Percentiles rank a stretch among this genome's conserved stretches.
phyloP scores from a whole-genome alignment of 768 basidiomycete genomes.

The Auriscalpium microsporum region DNA sequence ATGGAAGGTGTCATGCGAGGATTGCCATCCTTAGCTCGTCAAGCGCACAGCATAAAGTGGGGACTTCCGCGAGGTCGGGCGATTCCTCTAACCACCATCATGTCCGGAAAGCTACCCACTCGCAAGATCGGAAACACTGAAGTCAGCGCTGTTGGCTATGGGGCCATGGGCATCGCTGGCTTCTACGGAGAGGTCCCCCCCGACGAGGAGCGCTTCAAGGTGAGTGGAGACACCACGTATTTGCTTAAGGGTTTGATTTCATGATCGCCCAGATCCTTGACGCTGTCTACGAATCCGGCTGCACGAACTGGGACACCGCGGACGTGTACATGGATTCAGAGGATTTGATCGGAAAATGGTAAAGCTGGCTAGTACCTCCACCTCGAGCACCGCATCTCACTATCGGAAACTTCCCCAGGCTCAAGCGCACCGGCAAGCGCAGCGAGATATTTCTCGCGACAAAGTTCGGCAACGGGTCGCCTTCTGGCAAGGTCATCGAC shows the following conservation, averaged over 20 bases:
- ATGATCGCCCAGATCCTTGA: conserved; percentile 32
- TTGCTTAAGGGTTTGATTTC: not conserved
- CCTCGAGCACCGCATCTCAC: not conserved
- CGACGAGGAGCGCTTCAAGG: conserved; percentile 53
- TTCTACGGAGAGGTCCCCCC: conserved; percentile 35
- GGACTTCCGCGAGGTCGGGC: too few species aligned
- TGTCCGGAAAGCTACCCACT: conserved; percentile 21
- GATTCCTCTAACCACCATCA: not conserved
- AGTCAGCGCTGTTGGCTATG: conserved; percentile 49
- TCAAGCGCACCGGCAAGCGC: conserved; percentile 46
- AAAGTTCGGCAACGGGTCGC: conserved; percentile 25
- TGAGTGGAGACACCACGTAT: conserved; percentile 6
- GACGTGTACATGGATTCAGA: conserved; percentile 34
- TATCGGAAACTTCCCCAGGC: conserved; percentile 26
- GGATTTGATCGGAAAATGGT: conserved; percentile 40
- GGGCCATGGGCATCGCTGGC: conserved; percentile 48
- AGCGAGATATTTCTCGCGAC: conserved; percentile 37
- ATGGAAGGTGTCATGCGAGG: too few species aligned
- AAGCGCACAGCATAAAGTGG: too few species aligned
- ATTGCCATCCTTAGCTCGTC: too few species aligned
- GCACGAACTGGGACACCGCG: conserved; percentile 41
- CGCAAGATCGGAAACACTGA: conserved; percentile 37
- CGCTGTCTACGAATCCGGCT: conserved; percentile 30
- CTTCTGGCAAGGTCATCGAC: conserved; percentile 10
- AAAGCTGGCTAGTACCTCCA: not conserved